These are phyloP conservation scores for Aciculosporium take DNA, from an alignment of 2,329 filamentous ascomycete species.

Conservation along the genomic window DNA sequence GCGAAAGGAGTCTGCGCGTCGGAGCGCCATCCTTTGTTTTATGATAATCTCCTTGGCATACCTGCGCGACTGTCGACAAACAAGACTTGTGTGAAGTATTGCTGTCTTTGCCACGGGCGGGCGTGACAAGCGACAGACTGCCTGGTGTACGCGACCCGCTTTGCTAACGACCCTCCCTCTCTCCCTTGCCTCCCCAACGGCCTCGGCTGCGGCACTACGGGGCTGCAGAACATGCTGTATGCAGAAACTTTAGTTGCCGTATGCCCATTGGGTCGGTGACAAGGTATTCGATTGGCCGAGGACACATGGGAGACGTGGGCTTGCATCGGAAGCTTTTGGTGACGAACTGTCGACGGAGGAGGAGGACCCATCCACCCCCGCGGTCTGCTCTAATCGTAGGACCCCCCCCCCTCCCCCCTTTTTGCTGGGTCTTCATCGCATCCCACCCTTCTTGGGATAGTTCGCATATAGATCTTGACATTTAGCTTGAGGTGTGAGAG, in stretches of 20 bases:
- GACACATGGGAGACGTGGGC: slow-evolving; percentile 12
- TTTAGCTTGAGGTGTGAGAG: slow-evolving; percentile 17
- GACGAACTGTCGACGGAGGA: slow-evolving; percentile 9
- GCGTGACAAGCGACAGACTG: not conserved
- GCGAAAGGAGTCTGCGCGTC: slow-evolving; percentile 10
- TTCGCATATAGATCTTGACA: slow-evolving; percentile 21
- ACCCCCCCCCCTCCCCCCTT: slow-evolving; percentile 1
- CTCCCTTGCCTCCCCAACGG: slow-evolving; percentile 20
- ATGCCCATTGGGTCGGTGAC: slow-evolving; percentile 17
- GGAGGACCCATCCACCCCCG: slow-evolving; percentile 2
- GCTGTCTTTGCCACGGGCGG: slow-evolving; percentile 3
- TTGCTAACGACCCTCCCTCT: slow-evolving; percentile 14
- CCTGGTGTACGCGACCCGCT: slow-evolving; percentile 15
- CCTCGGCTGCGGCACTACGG: slow-evolving; percentile 13
- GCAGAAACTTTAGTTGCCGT: slow-evolving; percentile 21
- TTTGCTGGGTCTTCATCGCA: slow-evolving; percentile 10
- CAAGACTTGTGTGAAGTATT: not conserved
- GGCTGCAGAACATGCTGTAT: slow-evolving; percentile 7
- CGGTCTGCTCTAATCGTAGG: slow-evolving; percentile 1
- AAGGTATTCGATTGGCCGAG: slow-evolving; percentile 16
- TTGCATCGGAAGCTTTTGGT: slow-evolving; percentile 8
- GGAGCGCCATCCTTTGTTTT: slow-evolving; percentile 19
- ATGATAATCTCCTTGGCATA: slow-evolving; percentile 28
- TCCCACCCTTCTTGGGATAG: slow-evolving; percentile 9
- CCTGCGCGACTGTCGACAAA: slow-evolving; percentile 13